Evolutionary conservation across 768 basidiomycete species (phyloP), one percentile per base, ranked within the genome.

Genomic region (Chlorophyllum brunneum): DNA sequence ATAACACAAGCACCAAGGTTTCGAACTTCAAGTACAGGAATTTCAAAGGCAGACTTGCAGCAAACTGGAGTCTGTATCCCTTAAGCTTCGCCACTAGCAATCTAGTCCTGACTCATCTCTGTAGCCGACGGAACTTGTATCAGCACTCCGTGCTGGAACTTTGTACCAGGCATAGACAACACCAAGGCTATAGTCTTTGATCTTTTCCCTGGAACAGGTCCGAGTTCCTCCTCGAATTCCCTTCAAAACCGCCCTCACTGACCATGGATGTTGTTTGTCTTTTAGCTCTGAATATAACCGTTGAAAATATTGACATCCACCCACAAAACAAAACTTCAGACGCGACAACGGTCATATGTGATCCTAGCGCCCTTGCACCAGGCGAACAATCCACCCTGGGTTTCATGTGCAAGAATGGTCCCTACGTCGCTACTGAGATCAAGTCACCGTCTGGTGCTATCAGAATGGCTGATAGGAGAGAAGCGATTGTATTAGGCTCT

Each of bases 101-200:
- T 9, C 9, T 2, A 16, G 15, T 26, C n/a, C 29, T 38, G 27
- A 40, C 20, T 36, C 23, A 9, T 26, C 38, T 16, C 30, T 38
- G 10, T 24, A 71, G 70, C 70, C 23, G 70, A 71, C 47, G 69
- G 68, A 46, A 67, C 69, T 15, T 73, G 71, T 54, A 69, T 73
- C 47, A 69, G 64, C 48, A 61, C 61, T 26, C 69, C 69, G 6
- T 73, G 70, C 59, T 73, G 71, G 71, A 73, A 73, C 54, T 70
- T 59, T 38, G 63, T 72, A 39, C 40, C 61, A 11, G 70, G 70
- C 42, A 62, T 66, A 20, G 65, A 68, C 39, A 60, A 63, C 23
- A 67, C 67, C 7, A 65, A 69, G 36, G 65, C 62, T 8, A 65
- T 72, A 34, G 68, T 73, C n/a, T 65, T 71, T 22, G 69, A 72